Conservation (phyloP, 805 yeast species). For the Saturnispora serradocipensis region DNA sequence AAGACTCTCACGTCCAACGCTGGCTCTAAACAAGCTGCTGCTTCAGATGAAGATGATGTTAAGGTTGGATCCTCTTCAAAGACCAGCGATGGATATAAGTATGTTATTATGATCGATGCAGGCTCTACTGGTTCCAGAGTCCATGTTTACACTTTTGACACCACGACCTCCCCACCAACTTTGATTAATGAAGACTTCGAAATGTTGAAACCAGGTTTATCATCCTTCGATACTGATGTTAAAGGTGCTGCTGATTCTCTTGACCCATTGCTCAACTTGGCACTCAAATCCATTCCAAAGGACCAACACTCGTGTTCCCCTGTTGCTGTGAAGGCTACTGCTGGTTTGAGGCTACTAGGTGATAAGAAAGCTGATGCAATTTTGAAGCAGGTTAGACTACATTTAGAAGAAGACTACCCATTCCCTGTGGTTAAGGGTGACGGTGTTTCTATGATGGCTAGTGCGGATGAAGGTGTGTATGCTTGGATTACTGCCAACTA, state of each 20-base stretch:
- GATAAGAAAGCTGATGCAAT: slow-evolving; percentile 62
- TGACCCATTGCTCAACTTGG: slow-evolving; percentile 70
- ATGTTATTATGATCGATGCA: slow-evolving; percentile 92
- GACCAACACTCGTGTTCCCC: slow-evolving; percentile 76
- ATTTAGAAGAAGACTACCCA: slow-evolving; percentile 74
- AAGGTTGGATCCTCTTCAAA: not conserved
- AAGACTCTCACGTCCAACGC: not conserved
- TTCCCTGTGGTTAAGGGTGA: slow-evolving; percentile 83
- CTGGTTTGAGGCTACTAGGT: slow-evolving; percentile 87
- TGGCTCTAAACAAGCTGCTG: not conserved
- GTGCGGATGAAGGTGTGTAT: slow-evolving; percentile 94
- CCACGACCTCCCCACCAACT: slow-evolving; percentile 76
- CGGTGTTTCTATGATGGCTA: slow-evolving; percentile 90
- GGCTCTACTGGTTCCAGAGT: slow-evolving; percentile 97
- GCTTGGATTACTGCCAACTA: slow-evolving; percentile 98
- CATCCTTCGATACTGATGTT: slow-evolving; percentile 73
- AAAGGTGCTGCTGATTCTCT: slow-evolving; percentile 83
- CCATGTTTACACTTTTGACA: slow-evolving; percentile 86
- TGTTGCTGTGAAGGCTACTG: slow-evolving; percentile 94
- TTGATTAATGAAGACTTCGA: slow-evolving; percentile 73
- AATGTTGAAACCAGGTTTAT: slow-evolving; percentile 88
- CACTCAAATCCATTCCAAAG: slow-evolving; percentile 69
- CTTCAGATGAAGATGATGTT: not conserved
- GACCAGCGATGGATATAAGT: slow-evolving; percentile 34
- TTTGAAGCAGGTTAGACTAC: slow-evolving; percentile 63